phyloP scores from a whole-genome alignment of 73 alveolate genomes.

The Uronychia binucleata region DNA sequence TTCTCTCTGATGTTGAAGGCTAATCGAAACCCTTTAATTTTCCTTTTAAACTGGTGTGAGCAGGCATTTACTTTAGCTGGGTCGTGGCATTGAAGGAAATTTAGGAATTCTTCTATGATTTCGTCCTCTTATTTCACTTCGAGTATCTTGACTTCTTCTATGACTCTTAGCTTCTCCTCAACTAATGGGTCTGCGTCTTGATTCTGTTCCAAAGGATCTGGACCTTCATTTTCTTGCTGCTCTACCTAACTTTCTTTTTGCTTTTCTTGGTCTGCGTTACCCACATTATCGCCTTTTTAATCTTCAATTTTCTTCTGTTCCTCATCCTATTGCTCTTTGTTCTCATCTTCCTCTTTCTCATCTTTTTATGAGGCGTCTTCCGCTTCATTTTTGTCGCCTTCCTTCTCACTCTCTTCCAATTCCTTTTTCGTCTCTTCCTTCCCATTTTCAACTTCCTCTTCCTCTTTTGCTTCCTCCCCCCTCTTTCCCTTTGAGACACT shows the following conservation, averaged over 20 bases:
- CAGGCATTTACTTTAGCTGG: background rate
- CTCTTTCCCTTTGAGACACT: slow-evolving; percentile 4
- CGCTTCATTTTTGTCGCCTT: slow-evolving; percentile 12
- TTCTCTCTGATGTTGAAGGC: too few species aligned
- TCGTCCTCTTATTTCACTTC: too few species aligned
- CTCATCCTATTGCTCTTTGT: background rate
- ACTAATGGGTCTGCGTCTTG: background rate
- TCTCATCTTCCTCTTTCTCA: background rate
- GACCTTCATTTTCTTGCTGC: background rate
- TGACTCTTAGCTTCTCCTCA: too few species aligned
- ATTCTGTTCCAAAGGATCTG: background rate
- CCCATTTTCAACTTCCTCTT: slow-evolving; percentile 1
- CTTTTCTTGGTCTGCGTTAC: background rate
- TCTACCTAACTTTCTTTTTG: background rate
- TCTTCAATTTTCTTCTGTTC: background rate
- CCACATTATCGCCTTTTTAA: background rate
- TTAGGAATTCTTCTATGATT: background rate
- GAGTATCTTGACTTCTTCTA: too few species aligned
- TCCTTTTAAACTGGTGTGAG: background rate
- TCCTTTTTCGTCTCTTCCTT: background rate
- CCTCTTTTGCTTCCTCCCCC: slow-evolving; percentile 4
- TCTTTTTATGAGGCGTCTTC: background rate
- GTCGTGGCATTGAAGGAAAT: background rate
- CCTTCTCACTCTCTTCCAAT: background rate
- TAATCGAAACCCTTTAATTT: background rate